Percentiles rank a stretch among this genome's conserved stretches.
These are phyloP conservation scores for Hordeum vulgare DNA, from an alignment of 176 grass and related monocot species.

Conservation along the genomic window DNA sequence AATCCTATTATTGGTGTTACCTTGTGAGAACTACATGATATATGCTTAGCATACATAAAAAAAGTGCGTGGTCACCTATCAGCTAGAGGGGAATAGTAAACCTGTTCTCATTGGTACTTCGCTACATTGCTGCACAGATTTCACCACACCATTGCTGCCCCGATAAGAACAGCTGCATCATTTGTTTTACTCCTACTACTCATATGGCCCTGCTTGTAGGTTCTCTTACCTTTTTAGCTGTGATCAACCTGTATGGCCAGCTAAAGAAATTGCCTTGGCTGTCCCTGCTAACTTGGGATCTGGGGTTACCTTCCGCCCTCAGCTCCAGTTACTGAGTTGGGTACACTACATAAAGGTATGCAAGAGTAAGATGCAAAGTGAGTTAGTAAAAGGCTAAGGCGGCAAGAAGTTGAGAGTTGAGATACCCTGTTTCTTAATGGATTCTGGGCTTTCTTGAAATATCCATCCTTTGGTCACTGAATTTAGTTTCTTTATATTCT, in stretches of 20 bases:
- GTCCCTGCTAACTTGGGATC: not conserved
- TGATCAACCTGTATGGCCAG: slow-evolving; percentile 31
- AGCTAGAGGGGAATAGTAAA: slow-evolving; percentile 9
- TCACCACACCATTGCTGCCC: not conserved
- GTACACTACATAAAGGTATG: slow-evolving; percentile 4
- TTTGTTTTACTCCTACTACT: slow-evolving; percentile 27
- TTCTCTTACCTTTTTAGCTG: slow-evolving; percentile 22
- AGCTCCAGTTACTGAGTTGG: slow-evolving; percentile 10
- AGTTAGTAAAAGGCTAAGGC: slow-evolving; percentile 18
- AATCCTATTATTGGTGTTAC: not conserved
- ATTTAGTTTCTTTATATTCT: slow-evolving; percentile 13
- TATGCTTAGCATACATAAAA: not conserved
- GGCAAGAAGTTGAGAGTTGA: slow-evolving; percentile 1
- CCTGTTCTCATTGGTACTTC: not conserved
- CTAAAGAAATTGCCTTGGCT: slow-evolving; percentile 10
- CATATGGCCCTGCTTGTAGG: slow-evolving; percentile 19
- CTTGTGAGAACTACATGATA: not conserved
- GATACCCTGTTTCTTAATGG: not conserved
- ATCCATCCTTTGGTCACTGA: slow-evolving; percentile 9
- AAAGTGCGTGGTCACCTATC: not conserved
- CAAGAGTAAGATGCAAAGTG: not conserved
- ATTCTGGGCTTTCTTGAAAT: slow-evolving; percentile 13
- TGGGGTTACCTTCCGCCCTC: not conserved
- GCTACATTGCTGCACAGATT: slow-evolving; percentile 13
- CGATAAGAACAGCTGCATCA: slow-evolving; percentile 17